phyloP scores from a whole-genome alignment of 495 filamentous ascomycete genomes.

The Recurvomyces mirabilis region DNA sequence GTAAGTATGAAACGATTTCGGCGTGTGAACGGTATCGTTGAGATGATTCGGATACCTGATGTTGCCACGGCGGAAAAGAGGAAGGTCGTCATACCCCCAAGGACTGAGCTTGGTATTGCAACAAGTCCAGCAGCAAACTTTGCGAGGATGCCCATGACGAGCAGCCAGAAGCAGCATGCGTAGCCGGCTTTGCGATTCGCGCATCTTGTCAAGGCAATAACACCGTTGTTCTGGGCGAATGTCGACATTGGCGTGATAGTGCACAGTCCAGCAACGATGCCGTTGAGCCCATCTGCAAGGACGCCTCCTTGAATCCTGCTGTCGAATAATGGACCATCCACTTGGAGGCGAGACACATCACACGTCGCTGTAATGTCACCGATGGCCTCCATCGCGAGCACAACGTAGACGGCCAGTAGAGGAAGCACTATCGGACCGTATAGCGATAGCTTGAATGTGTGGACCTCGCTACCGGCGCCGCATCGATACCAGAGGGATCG shows the following conservation, averaged over 20 bases:
- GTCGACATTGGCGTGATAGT: slow-evolving; percentile 79
- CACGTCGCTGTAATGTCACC: slow-evolving; percentile 66
- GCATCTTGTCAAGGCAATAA: slow-evolving; percentile 80
- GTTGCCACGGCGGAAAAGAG: slow-evolving; percentile 76
- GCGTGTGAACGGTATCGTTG: slow-evolving; percentile 65
- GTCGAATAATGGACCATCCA: slow-evolving; percentile 71
- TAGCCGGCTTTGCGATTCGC: slow-evolving; percentile 83
- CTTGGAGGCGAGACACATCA: slow-evolving; percentile 75
- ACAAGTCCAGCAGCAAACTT: slow-evolving; percentile 87
- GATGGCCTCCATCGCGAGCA: slow-evolving; percentile 82
- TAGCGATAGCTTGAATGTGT: slow-evolving; percentile 69
- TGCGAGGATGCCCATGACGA: slow-evolving; percentile 82
- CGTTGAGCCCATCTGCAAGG: slow-evolving; percentile 73
- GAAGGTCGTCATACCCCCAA: slow-evolving; percentile 92
- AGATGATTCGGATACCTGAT: slow-evolving; percentile 76
- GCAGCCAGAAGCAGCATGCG: slow-evolving; percentile 62
- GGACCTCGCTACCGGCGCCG: slow-evolving; percentile 60
- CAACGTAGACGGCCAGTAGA: slow-evolving; percentile 73
- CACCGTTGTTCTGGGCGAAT: slow-evolving; percentile 83
- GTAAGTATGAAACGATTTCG: slow-evolving; percentile 85
- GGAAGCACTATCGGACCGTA: slow-evolving; percentile 81
- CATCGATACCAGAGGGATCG: slow-evolving; percentile 53
- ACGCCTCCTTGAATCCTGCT: slow-evolving; percentile 85
- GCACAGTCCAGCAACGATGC: slow-evolving; percentile 53
- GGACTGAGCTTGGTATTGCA: slow-evolving; percentile 65